Evolutionary conservation across 805 yeast genomes (phyloP).

Genomic region (Wickerhamiella bombiphila): DNA sequence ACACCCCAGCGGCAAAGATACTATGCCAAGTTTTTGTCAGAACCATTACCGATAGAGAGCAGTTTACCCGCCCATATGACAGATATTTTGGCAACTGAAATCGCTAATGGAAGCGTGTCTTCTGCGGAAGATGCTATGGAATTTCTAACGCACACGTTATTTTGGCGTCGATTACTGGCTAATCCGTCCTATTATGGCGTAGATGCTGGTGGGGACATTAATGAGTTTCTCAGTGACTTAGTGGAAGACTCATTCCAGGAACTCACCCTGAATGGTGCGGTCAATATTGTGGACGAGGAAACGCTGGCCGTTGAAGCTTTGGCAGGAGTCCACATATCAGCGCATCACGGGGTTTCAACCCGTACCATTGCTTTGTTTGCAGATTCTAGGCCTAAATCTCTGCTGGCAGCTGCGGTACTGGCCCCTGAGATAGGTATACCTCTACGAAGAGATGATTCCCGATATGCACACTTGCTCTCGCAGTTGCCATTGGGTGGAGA

Average conservation of each 20-base stretch:
- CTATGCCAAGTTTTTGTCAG: slow-evolving; percentile 54
- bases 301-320: slow-evolving; percentile 35
- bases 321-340: slow-evolving; percentile 60
- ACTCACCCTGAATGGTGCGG: slow-evolving; percentile 38
- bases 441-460: not conserved
- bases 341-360: slow-evolving; percentile 55
- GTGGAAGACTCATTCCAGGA: slow-evolving; percentile 60
- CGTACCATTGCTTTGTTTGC: slow-evolving; percentile 42
- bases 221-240: slow-evolving; percentile 70
- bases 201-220: slow-evolving; percentile 51
- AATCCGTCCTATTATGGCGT: slow-evolving; percentile 90
- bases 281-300: slow-evolving; percentile 34
- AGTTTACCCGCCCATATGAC: slow-evolving; percentile 40
- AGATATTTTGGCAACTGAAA: slow-evolving; percentile 60
- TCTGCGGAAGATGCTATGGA: slow-evolving; percentile 77
- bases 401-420: slow-evolving; percentile 45
- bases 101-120: slow-evolving; percentile 47
- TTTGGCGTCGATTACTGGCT: slow-evolving; percentile 61
- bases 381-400: slow-evolving; percentile 27
- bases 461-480: not conserved
- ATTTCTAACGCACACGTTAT: slow-evolving; percentile 73
- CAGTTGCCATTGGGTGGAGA: slow-evolving; percentile 16
- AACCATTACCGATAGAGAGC: slow-evolving; percentile 78
- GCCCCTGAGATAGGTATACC: slow-evolving; percentile 49
- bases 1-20: slow-evolving; percentile 40